Evolutionary conservation across 2,329 filamentous ascomycete species (phyloP), one percentile per base, ranked within the genome.

Genomic region (Xylariomycetidae sp.): DNA sequence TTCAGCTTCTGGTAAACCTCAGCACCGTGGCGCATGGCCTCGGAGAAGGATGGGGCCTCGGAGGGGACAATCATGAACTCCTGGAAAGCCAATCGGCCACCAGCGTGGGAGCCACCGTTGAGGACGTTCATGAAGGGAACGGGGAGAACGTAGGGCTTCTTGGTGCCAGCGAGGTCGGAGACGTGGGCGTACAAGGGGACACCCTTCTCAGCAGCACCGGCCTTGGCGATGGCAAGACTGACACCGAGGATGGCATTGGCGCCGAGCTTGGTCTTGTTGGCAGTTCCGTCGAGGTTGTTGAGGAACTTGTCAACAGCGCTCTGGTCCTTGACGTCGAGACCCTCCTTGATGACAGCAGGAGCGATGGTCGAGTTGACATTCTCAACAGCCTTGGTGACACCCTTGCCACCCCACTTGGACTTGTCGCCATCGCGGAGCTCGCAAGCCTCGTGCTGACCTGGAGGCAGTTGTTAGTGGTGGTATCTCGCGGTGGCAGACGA

Each of bases 1-100:
- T 98, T 98, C 57, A 98, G 85, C 70, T 85, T 84, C 70, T 96
- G 90, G 82, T 98, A 98, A 57, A 95, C 88, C 72, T 98, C 92
- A 55, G 90, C 70, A 65, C 92, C 92, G 70, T 94, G 87, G 64
- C 90, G 89, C 71, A 98, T 82, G 61, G 83, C 92, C 76, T 98
- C 92, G 53, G 82, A 79, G 80, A 98, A 98, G 44, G 85, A 82
- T 42, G 88, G 82, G 50, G 92, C 92, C 44, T 79, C 74, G 72
- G 77, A 80, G 46, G 86, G 86, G 38, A 90, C 86, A 53, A 93
- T 90, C 87, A 93, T 93, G 76, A 93, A 93, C 69, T 93, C 87
- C 69, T 93, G 87, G 79, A 93, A 93, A 50, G 86, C 86, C 53
- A 93, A 79, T 62, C 89, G 86, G 59, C 92, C 92, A 77, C 92